Conservation (phyloP, 2,329 filamentous ascomycete genomes). For the Thielaviopsis ethacetica region DNA sequence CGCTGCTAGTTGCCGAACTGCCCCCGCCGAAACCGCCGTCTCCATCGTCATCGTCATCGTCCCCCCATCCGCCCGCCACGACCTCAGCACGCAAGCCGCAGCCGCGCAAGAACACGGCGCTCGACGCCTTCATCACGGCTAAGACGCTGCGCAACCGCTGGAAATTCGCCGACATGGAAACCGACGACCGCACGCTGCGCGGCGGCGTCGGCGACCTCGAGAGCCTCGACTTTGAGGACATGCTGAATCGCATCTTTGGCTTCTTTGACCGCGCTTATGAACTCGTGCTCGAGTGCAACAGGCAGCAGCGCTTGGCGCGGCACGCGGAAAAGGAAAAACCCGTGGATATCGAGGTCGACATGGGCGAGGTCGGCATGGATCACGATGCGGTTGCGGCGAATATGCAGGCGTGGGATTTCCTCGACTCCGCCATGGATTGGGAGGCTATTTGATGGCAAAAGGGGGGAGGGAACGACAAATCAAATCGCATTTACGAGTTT, state of each 20-base stretch:
- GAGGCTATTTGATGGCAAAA: constrained; percentile 19
- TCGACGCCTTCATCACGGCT: constrained; percentile 42
- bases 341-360: not conserved
- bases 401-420: constrained; percentile 35
- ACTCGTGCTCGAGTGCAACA: constrained; percentile 31
- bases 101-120: constrained; percentile 21
- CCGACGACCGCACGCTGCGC: constrained; percentile 14
- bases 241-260: constrained; percentile 38
- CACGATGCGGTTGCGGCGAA: constrained; percentile 11
- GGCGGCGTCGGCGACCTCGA: constrained; percentile 25
- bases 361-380: not conserved
- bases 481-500: too few species aligned
- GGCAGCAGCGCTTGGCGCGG: constrained; percentile 11
- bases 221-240: constrained; percentile 44
- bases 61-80: not conserved
- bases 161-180: constrained; percentile 46
- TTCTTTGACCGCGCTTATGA: constrained; percentile 43
- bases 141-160: constrained; percentile 58
- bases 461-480: too few species aligned
- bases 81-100: too few species aligned
- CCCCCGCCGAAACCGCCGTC: not conserved
- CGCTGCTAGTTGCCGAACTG: constrained; percentile 23
- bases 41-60: not conserved
- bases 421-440: constrained; percentile 45
- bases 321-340: not conserved